Evolutionary conservation across 345 rosid species (phyloP).

Genomic region (Firmiana major): DNA sequence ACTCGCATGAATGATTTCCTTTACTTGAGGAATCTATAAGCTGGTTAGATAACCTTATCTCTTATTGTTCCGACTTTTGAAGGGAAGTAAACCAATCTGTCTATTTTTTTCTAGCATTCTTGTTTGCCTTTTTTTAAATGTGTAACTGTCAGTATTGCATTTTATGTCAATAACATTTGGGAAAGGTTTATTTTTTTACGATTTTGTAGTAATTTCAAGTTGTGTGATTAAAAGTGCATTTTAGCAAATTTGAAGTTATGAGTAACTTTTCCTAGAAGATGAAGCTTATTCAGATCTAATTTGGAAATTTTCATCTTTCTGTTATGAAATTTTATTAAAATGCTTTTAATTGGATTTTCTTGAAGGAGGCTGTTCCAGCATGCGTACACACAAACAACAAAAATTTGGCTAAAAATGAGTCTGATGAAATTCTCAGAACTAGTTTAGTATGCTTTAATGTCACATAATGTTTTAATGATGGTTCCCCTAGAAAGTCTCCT

Average conservation of each 20-base stretch:
- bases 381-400: not conserved
- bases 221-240: not conserved
- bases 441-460: not conserved
- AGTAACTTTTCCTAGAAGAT: not conserved
- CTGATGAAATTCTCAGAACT: constrained; percentile 2
- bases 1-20: not conserved
- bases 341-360: not conserved
- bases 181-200: not conserved
- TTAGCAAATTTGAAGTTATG: not conserved
- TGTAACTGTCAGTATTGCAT: not conserved
- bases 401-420: not conserved
- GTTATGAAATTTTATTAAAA: not conserved
- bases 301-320: not conserved
- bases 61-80: not conserved
- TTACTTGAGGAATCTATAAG: not conserved
- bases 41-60: not conserved
- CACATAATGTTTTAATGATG: not conserved
- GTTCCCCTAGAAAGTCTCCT: not conserved
- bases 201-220: not conserved
- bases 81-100: not conserved
- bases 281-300: not conserved
- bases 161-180: not conserved
- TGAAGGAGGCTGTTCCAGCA: not conserved
- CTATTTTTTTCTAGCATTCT: not conserved
- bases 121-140: not conserved